Evolutionary conservation across 2,329 filamentous ascomycete genomes (phyloP).

Genomic region (Fusarium robinianum): DNA sequence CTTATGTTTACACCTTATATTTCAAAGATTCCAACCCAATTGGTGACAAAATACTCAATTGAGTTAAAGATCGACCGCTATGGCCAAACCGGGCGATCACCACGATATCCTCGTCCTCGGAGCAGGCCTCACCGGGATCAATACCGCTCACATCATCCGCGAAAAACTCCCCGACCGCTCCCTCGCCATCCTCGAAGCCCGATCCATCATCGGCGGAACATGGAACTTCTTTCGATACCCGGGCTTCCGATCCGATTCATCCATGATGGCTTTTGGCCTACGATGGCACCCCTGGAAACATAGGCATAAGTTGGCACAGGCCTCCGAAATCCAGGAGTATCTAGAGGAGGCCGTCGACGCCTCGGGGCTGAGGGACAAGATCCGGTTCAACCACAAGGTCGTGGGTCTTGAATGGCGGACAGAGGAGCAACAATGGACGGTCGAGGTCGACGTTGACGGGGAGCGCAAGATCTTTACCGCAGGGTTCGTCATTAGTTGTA

Average conservation of each 20-base stretch:
- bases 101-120: slow-evolving; percentile 68
- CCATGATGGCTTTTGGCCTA: slow-evolving; percentile 66
- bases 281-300: slow-evolving; percentile 73
- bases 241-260: slow-evolving; percentile 70
- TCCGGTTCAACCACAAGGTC: slow-evolving; percentile 57
- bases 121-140: slow-evolving; percentile 75
- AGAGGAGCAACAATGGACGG: slow-evolving; percentile 58
- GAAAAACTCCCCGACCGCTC: slow-evolving; percentile 57
- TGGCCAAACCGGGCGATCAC: slow-evolving; percentile 28
- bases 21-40: too few relatives aligned
- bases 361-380: slow-evolving; percentile 58
- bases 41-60: too few relatives aligned
- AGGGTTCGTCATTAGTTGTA: slow-evolving; percentile 62
- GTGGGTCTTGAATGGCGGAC: slow-evolving; percentile 57
- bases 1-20: too few relatives aligned
- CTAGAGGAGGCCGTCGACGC: slow-evolving; percentile 55
- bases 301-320: slow-evolving; percentile 55
- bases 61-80: slow-evolving; percentile 8
- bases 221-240: slow-evolving; percentile 81
- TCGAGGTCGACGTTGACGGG: slow-evolving; percentile 48
- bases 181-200: slow-evolving; percentile 71
- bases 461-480: slow-evolving; percentile 44
- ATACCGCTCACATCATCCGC: slow-evolving; percentile 70
- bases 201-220: slow-evolving; percentile 70
- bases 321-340: slow-evolving; percentile 57